Base-by-base conservation (phyloP, 352 stramenopile species). In the Phytophthora ohioensis region DNA sequence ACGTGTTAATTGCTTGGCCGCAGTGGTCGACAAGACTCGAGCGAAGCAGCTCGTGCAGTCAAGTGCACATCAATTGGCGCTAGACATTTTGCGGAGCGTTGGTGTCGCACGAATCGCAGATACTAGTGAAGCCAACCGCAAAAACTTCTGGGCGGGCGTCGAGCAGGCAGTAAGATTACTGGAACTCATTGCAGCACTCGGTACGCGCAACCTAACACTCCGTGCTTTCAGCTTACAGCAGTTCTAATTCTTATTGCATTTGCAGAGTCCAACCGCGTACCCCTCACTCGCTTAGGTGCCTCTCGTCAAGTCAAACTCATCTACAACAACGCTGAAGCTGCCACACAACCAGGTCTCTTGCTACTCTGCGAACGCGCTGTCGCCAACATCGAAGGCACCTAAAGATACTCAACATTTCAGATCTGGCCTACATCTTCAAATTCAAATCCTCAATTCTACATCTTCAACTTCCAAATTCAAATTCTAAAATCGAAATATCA, bases 341-440 rank as follows among this genome's bases (percentile, higher is more conserved):
- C 76, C 3, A 36, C 39, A 31, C 78, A 86, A n/a, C 39, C 47
- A 31, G 70, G 72, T 12, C 57, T 92, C 13, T 62, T 81, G n/a
- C 49, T 80, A 31, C 61, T 92, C n/a, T 90, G 84, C 64, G 82
- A 90, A 31, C 71, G 75, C 6, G 73, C 82, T 5, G 69, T 90
- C 32, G 76, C 79, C 31, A 79, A 82, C n/a, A 82, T 91, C 49
- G 84, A 90, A 60, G 82, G 78, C 43, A 90, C 78, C 0, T 88
- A 69, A 85, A 41, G 3, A 35, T 27, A 27, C 21, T 27, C 21
- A 27, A 27, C 21, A 27, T 27, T 27, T 27, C 21, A 27, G 21
- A 27, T 27, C 21, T 27, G 21, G 1, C 21, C 21, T 27, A 27
- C 21, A 27, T 27, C 21, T 27, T 27, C 21, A 27, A 27, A 27